Evolutionary conservation across 805 yeast species (phyloP), one percentile per base, ranked within the genome.

Genomic region (Wickerhamomyces pijperi): DNA sequence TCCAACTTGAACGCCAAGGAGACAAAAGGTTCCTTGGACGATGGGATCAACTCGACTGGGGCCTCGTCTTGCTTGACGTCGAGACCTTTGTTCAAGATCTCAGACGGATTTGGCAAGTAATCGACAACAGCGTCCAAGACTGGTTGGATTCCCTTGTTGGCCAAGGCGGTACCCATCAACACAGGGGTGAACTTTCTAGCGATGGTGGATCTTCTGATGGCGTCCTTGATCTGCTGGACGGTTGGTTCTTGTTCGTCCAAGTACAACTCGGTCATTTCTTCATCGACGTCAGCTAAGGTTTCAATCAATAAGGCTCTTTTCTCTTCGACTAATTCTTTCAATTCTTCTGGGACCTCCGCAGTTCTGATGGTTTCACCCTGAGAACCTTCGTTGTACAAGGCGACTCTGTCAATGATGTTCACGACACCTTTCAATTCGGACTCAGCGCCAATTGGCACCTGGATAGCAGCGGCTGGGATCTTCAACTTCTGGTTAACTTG

Each of bases 1-100:
- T 92, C 99, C 48, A 92, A 77, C 67, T 92, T 92, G 76, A 92
- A 92, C n/a, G 99, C 99, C 43, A 92, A 72, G 36, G 96, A 97
- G 41, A 92, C 94, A 54, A 92, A 85, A 31, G 97, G 95, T 49
- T 78, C 74, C 40, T 68, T 55, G 16, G 78, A 64, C 18, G 88
- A 70, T 34, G 97, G 94, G 32, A 76, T 64, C 51, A 92, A 67
- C 47, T 76, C 75, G 34, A 92, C 77, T 36, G 86, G 79, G 19
- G 68, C 66, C 60, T 81, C 94, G 21, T 67, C 67, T 29, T 74
- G 62, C 35, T 73, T 60, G 41, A 81, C 63, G 56, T 92, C 96
- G 43, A 92, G 71, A 36, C 94, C 98, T 31, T 83, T 82, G 65
- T 92, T 92, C 54, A 85, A 68, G 40, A 92, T 79, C 63, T 92